Evolutionary conservation across 2,329 filamentous ascomycete genomes (phyloP).

Genomic region (Curvularia hawaiiensis): DNA sequence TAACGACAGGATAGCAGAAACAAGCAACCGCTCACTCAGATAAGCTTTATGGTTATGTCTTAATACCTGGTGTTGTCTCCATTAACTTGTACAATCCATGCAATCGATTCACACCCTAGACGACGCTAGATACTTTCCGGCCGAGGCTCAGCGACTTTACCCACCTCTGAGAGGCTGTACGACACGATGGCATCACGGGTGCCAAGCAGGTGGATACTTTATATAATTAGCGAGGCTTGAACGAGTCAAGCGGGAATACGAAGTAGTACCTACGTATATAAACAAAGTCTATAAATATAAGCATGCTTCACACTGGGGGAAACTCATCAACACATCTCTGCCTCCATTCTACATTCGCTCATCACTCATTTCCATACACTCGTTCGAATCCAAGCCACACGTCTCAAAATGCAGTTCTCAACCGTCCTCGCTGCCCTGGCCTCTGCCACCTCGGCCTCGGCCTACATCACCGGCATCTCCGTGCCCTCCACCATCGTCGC

Average conservation of each 20-base stretch:
- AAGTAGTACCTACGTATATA: background rate
- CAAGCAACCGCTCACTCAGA: no score
- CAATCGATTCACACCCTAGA: no score
- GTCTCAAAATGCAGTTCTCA: conserved; percentile 25
- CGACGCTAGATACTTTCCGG: no score
- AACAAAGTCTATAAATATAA: background rate
- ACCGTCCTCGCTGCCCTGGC: conserved; percentile 22
- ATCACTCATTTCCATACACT: background rate
- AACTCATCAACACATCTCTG: no score
- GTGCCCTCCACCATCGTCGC: conserved; percentile 51
- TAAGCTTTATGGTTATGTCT: no score
- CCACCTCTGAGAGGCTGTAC: background rate
- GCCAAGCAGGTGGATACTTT: background rate
- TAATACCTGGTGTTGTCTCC: no score
- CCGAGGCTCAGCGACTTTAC: no score
- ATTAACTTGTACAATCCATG: no score
- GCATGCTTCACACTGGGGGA: background rate
- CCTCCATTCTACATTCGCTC: background rate
- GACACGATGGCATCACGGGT: background rate
- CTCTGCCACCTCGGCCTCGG: conserved; percentile 32
- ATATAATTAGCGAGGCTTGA: background rate
- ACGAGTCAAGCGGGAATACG: background rate
- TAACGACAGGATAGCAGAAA: no score
- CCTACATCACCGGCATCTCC: conserved; percentile 53
- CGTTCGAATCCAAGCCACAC: background rate